These are phyloP conservation scores for Mycena albidolilacea DNA, from an alignment of 768 basidiomycete genomes.

Conservation along the genomic window DNA sequence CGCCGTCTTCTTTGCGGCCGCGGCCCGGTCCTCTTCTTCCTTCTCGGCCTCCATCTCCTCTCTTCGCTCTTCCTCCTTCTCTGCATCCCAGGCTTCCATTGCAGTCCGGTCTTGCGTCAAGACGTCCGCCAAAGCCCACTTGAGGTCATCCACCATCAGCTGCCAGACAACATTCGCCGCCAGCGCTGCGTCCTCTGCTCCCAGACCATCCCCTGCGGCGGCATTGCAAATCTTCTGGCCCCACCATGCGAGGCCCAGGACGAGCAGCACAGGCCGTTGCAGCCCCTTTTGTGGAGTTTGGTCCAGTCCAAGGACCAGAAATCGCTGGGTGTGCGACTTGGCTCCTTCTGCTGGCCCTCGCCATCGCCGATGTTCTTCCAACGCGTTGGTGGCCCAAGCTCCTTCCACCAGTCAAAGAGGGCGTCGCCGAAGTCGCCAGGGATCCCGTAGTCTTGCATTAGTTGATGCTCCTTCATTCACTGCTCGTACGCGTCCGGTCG, in stretches of 20 bases:
- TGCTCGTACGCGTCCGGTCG: neutral
- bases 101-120: too few relatives aligned
- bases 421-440: neutral
- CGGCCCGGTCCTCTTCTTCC: too few relatives aligned
- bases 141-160: too few relatives aligned
- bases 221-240: neutral
- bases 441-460: neutral
- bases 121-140: too few relatives aligned
- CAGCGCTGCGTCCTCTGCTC: conserved; percentile 2
- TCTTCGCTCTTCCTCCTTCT: too few relatives aligned
- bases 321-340: neutral
- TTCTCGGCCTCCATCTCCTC: too few relatives aligned
- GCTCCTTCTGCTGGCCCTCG: neutral
- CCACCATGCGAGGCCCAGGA: conserved; percentile 17
- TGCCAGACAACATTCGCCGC: neutral
- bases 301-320: neutral
- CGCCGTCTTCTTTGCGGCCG: too few relatives aligned
- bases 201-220: conserved; percentile 6
- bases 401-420: neutral
- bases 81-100: too few relatives aligned
- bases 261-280: neutral
- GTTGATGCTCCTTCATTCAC: neutral
- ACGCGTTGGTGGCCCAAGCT: neutral
- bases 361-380: neutral
- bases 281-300: neutral